Percentiles rank a stretch among this genome's conserved stretches.
phyloP scores from a whole-genome alignment of 2,329 filamentous ascomycete genomes.

The Aspergillus intermedius region DNA sequence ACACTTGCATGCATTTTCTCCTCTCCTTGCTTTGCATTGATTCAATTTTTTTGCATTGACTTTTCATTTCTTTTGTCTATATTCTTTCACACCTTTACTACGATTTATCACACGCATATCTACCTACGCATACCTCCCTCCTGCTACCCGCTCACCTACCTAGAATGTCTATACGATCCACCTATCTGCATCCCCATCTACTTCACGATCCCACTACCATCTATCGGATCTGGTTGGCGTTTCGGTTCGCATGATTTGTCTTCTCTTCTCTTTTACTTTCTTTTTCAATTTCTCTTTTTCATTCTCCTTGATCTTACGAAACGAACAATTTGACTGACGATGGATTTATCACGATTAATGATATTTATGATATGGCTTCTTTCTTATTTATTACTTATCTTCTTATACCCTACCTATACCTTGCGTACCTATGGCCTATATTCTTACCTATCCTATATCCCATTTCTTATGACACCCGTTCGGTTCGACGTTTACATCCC shows the following conservation, averaged over 20 bases:
- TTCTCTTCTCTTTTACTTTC: constrained; percentile 1
- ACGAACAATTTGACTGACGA: background rate
- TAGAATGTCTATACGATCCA: too few species aligned
- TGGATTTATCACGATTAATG: constrained; percentile 1
- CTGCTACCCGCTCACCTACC: too few species aligned
- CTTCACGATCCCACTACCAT: too few species aligned
- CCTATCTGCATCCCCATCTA: background rate
- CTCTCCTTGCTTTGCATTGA: constrained; percentile 7
- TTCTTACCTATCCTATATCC: background rate
- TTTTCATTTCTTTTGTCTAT: background rate
- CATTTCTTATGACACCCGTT: background rate
- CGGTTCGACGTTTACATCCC: too few species aligned
- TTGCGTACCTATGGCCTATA: too few species aligned
- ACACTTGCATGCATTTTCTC: constrained; percentile 4
- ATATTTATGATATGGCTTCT: background rate
- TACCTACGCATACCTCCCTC: too few species aligned
- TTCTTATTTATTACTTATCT: constrained; percentile 2
- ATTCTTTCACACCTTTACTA: background rate
- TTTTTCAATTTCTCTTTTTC: background rate
- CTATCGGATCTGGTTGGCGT: background rate
- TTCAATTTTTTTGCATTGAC: constrained; percentile 8
- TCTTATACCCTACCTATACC: background rate
- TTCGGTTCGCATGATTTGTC: background rate
- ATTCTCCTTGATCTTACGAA: background rate
- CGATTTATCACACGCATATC: too few species aligned